phyloP scores from a whole-genome alignment of 495 filamentous ascomycete species.

The Clavariopsis aquatica region DNA sequence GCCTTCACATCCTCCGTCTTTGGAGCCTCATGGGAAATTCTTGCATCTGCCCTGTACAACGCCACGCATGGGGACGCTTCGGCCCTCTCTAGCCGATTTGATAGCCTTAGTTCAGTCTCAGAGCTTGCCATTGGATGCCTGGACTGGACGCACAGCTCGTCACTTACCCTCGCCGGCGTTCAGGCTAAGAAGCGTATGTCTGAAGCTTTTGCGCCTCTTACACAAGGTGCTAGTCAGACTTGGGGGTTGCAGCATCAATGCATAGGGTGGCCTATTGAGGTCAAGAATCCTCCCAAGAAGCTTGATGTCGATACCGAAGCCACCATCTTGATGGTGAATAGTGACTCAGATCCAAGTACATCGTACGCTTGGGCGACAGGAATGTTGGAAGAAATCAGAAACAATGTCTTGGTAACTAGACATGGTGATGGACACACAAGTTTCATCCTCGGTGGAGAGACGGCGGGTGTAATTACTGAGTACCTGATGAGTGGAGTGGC shows the following conservation, averaged over 20 bases:
- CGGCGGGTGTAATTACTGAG: constrained; percentile 1
- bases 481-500: constrained; percentile 10
- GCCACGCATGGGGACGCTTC: constrained; percentile 19
- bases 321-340: constrained; percentile 15
- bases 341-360: constrained; percentile 11
- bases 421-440: constrained; percentile 22
- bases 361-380: constrained; percentile 13
- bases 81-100: constrained; percentile 1
- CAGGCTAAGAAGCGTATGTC: constrained; percentile 3
- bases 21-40: not conserved
- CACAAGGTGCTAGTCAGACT: not conserved
- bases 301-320: constrained; percentile 11
- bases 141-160: constrained; percentile 12
- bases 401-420: constrained; percentile 14
- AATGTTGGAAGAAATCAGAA: constrained; percentile 17
- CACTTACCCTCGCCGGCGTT: constrained; percentile 12
- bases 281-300: constrained; percentile 21
- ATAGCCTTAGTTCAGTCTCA: not conserved
- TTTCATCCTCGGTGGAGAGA: constrained; percentile 2
- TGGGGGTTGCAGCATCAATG: constrained; percentile 10
- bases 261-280: constrained; percentile 11
- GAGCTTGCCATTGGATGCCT: constrained; percentile 7
- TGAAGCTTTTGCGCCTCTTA: constrained; percentile 4
- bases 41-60: constrained; percentile 1
- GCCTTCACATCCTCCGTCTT: not conserved